Evolutionary conservation across 2,329 filamentous ascomycete genomes (phyloP).

Genomic region (Amylocarpus encephaloides): DNA sequence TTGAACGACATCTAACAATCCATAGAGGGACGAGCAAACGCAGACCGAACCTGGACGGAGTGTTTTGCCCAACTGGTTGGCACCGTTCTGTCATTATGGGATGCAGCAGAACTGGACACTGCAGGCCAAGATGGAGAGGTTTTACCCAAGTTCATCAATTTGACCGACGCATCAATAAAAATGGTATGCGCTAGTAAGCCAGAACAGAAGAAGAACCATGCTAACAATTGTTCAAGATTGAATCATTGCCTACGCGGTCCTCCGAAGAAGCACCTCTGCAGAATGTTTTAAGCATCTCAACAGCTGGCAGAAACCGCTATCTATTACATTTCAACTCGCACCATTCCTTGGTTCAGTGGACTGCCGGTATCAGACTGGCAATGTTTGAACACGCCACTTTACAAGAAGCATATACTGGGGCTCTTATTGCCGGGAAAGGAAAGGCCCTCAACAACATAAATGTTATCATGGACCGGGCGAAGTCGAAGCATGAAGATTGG

Average conservation of each 20-base stretch:
- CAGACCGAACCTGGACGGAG: conserved; percentile 87
- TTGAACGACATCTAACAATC: conserved; percentile 28
- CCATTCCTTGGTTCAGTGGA: conserved; percentile 92
- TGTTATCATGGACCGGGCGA: conserved; percentile 75
- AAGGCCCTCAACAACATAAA: conserved; percentile 85
- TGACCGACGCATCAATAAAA: conserved; percentile 95
- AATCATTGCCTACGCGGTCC: conserved; percentile 81
- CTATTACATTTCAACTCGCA: conserved; percentile 94
- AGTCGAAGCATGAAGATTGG: conserved; percentile 81
- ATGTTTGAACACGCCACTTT: conserved; percentile 92
- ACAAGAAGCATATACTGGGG: conserved; percentile 94
- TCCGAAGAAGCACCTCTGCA: conserved; percentile 72
- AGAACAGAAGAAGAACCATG: background rate
- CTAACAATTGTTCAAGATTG: conserved; percentile 51
- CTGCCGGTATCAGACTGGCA: conserved; percentile 82
- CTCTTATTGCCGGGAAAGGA: conserved; percentile 90
- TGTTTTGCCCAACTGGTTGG: conserved; percentile 96
- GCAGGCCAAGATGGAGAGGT: conserved; percentile 81
- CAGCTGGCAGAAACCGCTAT: conserved; percentile 91
- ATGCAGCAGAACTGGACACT: conserved; percentile 83
- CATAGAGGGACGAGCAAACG: conserved; percentile 76
- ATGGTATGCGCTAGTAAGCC: conserved; percentile 58
- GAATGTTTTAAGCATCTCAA: conserved; percentile 93
- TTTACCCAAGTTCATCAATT: conserved; percentile 86
- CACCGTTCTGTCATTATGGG: conserved; percentile 92